Evolutionary conservation across 2,329 filamentous ascomycete genomes (phyloP).

Genomic region (Colletotrichum caudatum): DNA sequence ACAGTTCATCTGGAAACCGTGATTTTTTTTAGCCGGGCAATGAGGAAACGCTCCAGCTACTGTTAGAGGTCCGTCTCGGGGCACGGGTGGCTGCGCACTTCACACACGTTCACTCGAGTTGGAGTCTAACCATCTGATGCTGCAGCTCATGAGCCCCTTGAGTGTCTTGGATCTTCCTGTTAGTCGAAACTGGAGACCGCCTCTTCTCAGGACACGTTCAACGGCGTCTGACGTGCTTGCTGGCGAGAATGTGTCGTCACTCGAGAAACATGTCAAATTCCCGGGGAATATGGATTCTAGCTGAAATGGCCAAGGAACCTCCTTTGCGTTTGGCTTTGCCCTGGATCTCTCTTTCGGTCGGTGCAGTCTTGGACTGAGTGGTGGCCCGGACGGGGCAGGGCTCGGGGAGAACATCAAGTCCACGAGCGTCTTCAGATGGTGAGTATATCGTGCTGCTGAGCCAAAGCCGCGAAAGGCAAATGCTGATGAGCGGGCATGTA

Average conservation of each 20-base stretch:
- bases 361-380: not conserved
- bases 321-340: not conserved
- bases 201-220: not conserved
- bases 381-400: not conserved
- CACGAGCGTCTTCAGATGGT: too few species aligned
- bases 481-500: not conserved
- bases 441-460: too few species aligned
- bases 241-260: not conserved
- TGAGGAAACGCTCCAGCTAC: accelerated
- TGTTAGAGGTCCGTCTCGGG: too few species aligned
- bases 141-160: not conserved
- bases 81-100: not conserved
- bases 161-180: not conserved
- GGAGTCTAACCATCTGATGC: not conserved
- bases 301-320: not conserved
- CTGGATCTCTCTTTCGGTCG: not conserved
- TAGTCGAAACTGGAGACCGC: too few species aligned
- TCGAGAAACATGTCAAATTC: not conserved
- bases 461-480: not conserved
- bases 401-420: too few species aligned
- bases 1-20: not conserved
- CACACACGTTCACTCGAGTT: not conserved
- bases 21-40: accelerated
- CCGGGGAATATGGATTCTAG: not conserved
- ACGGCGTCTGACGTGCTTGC: not conserved